Evolutionary conservation across 495 filamentous ascomycete species (phyloP).

Genomic region (Annulohypoxylon moriforme): DNA sequence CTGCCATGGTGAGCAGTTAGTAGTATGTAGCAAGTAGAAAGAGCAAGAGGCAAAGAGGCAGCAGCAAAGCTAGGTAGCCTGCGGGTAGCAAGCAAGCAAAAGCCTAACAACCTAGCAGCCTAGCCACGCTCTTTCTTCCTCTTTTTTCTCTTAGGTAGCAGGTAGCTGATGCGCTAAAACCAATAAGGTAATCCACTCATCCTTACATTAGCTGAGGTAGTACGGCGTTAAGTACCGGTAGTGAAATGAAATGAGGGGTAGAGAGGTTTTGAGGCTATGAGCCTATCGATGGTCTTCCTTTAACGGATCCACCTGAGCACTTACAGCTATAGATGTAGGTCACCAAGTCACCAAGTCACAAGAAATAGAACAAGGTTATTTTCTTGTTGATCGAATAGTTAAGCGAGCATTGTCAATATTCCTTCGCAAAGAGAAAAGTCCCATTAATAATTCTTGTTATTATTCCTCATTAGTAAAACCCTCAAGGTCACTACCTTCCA

Average conservation of each 20-base stretch:
- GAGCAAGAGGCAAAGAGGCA: constrained; percentile 2
- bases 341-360: not conserved
- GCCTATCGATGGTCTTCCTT: constrained; percentile 30
- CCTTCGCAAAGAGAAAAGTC: not conserved
- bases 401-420: not conserved
- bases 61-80: not conserved
- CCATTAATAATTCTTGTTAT: not conserved
- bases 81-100: constrained; percentile 1
- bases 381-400: not conserved
- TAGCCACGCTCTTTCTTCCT: constrained; percentile 11
- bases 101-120: constrained; percentile 16
- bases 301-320: constrained; percentile 17
- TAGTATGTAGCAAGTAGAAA: too few species aligned
- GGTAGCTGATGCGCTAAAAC: constrained; percentile 1
- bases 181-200: constrained; percentile 19
- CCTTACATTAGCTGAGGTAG: constrained; percentile 25
- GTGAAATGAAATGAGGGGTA: constrained; percentile 44
- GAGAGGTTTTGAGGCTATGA: constrained; percentile 22
- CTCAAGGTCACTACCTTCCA: not conserved
- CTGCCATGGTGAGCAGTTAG: constrained; percentile 15
- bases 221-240: constrained; percentile 24
- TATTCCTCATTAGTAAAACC: constrained; percentile 9
- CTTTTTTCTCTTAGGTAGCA: constrained; percentile 15
- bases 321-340: not conserved
- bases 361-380: constrained; percentile 4